A percentile compares a stretch with the other conserved stretches of the same genome.
phyloP scores from a whole-genome alignment of 208 protist species.

The Acanthamoeba royreba region DNA sequence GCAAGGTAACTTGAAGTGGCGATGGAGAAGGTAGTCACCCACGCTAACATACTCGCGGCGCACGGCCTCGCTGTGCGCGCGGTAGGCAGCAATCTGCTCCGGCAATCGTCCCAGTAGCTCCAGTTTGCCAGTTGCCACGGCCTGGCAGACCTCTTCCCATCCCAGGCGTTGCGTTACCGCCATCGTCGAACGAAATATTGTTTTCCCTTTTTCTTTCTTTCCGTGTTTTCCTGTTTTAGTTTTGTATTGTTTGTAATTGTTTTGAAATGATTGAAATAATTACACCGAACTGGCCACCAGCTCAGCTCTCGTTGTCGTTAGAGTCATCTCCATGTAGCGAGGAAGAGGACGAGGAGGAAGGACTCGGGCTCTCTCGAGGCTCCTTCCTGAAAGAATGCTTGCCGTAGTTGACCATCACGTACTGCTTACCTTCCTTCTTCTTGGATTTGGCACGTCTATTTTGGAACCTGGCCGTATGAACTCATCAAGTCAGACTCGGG shows the following conservation, averaged over 20 bases:
- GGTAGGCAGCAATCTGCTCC: background rate
- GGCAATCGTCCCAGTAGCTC: background rate
- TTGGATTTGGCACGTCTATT: background rate
- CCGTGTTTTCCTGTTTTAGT: no score
- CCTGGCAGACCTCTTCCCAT: background rate
- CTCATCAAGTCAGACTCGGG: background rate
- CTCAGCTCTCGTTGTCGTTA: no score
- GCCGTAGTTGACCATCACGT: background rate
- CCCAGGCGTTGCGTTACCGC: background rate
- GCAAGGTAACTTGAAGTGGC: background rate
- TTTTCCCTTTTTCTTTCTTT: no score
- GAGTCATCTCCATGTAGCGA: no score
- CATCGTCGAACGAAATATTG: no score
- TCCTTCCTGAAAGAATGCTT: conserved; percentile 13
- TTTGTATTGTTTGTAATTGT: no score
- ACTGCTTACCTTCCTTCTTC: background rate
- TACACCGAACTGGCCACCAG: no score
- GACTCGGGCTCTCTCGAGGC: background rate
- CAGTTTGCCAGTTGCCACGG: background rate
- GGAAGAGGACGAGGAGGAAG: no score
- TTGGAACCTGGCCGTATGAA: background rate
- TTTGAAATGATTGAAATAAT: no score
- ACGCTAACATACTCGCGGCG: background rate
- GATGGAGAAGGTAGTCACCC: background rate
- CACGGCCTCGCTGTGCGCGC: background rate